Evolutionary conservation across 1,284 basidiomycete genomes (phyloP), one percentile per base, ranked within the genome.

Genomic region (Trichosporon asahii): DNA sequence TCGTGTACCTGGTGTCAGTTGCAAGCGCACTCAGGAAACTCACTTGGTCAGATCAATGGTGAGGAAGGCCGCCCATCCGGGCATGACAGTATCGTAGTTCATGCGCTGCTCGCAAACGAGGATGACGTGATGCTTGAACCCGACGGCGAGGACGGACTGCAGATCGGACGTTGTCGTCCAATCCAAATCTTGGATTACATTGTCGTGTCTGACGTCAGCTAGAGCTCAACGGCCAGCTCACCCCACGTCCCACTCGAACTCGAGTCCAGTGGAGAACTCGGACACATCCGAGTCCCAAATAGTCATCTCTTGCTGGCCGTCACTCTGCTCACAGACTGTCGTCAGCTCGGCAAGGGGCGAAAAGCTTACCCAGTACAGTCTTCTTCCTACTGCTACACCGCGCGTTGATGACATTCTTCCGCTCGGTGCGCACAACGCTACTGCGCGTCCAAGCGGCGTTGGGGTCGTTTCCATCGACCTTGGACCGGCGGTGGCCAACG

Each of bases 261-360:
- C 94, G 64, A 94, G 84, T 1, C 95, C 95, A 0, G 92, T 92
- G 4, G 92, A 89, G 80, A 97, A 98, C 80, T 95, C 92, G n/a
- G 91, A 94, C 79, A 92, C 91, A 71, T 91, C 91, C 0, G 93
- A 95, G 81, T 97, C 93, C 94, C 94, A 97, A 23, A 98, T 93
- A 0, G 93, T 94, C 68, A 96, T 83, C 78, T 95, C 92, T 71
- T 93, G 73, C 55, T 87, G 1, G 87, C 90, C 77, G 64, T 78
- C 74, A 8, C 64, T 23, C 6, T 69, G 27, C 23, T 75, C 55
- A 87, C 86, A 21, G 81, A 80, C 61, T 85, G 46, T 5, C 2
- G 64, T 70, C 21, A 70, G 66, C 44, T 31, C 0, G 0, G 1
- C 25, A n/a, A 21, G n/a, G 18, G 8, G 0, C 1, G 2, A 0